Conservation (phyloP, 2,329 filamentous ascomycete species). For the Aureobasidium sp. region DNA sequence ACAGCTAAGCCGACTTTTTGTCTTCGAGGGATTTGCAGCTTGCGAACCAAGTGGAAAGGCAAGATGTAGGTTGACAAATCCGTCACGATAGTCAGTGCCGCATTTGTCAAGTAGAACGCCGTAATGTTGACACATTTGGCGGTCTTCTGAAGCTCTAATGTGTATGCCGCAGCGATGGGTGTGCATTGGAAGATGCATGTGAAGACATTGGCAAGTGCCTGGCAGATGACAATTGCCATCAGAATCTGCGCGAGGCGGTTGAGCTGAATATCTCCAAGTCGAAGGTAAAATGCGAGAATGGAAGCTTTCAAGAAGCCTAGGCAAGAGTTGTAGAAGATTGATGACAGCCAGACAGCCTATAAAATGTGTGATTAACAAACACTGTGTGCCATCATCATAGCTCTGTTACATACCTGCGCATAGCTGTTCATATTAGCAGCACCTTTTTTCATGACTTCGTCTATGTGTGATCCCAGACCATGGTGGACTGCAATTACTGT, state of each 20-base stretch:
- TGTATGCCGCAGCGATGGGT: not conserved
- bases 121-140: constrained; percentile 5
- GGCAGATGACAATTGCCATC: not conserved
- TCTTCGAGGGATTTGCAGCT: not conserved
- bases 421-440: not conserved
- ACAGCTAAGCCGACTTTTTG: constrained; percentile 3
- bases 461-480: constrained; percentile 1
- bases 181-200: constrained; percentile 9
- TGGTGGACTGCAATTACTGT: not conserved
- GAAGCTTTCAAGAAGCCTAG: constrained; percentile 5
- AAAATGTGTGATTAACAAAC: not conserved
- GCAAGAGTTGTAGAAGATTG: constrained; percentile 12
- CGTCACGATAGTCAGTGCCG: not conserved
- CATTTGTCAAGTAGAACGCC: constrained; percentile 3
- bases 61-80: constrained; percentile 7
- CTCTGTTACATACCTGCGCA: not conserved
- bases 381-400: not conserved
- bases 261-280: not conserved
- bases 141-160: not conserved
- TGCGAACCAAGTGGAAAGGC: constrained; percentile 3
- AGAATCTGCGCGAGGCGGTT: constrained; percentile 1
- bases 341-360: constrained; percentile 2
- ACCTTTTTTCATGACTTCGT: not conserved
- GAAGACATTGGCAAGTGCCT: constrained; percentile 8
- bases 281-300: constrained; percentile 7